Base-by-base conservation (phyloP, 1,284 basidiomycete species). In the Boletellus sp. region DNA sequence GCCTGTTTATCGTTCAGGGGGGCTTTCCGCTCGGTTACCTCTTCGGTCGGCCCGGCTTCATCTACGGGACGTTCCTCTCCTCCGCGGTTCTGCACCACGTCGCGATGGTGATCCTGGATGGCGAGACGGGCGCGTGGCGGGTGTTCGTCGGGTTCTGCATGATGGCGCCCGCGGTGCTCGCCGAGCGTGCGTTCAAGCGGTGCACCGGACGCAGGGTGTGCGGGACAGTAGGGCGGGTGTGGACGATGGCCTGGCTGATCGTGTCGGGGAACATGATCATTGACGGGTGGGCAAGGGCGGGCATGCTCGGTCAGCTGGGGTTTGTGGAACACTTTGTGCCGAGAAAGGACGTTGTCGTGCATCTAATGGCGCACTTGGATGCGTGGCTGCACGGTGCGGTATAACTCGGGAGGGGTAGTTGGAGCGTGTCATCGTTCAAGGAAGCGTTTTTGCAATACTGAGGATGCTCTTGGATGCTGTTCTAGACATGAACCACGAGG, bases 141-240 rank as follows among this genome's bases (percentile, higher is more conserved):
- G 70, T 80, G 38, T 65, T 69, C 0, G 72, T 77, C 5, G 82
- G 77, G 55, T 86, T 84, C 60, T 49, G 82, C 24, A 65, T 81
- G 57, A 81, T 77, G 67, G 82, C 73, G 2, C 56, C 77, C 0
- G 82, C 78, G 1, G 58, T 78, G 13, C 47, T 79, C 8, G 44
- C 78, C 10, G 84, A 85, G 59, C 65, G 59, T 12, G 44, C 58
- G 3, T 58, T 62, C 22, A 11, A 24, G 7, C 18, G 2, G 43
- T 77, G 71, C 69, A 73, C 64, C 10, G 51, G 57, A 53, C 59
- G 54, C 12, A 49, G 69, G 4, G 74, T 82, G 2, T 61, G 62
- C n/a, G 82, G 81, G 2, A 50, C 63, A 35, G 40, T 56, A 0
- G 82, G 82, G 3, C 72, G 73, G 69, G 36, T 74, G 15, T 85